phyloP scores from a whole-genome alignment of 176 grass and related monocot genomes.

The Tillandsia fasciculata region DNA sequence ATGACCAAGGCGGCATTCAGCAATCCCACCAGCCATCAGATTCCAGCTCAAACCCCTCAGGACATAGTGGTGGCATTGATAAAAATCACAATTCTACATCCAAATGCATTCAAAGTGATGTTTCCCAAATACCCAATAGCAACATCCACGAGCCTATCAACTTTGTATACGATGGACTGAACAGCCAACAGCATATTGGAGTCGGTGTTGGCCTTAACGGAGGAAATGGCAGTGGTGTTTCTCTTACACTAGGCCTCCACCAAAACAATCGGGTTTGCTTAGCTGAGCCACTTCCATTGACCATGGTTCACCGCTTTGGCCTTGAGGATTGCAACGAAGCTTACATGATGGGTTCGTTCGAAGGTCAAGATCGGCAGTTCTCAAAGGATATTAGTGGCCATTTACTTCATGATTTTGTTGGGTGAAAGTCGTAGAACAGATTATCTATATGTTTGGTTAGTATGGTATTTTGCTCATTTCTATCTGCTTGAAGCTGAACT shows the following conservation, averaged over 20 bases:
- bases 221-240: slow-evolving; percentile 35
- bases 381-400: slow-evolving; percentile 69
- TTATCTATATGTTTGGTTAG: neutral
- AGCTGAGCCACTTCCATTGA: slow-evolving; percentile 40
- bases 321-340: slow-evolving; percentile 69
- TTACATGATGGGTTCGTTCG: slow-evolving; percentile 53
- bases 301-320: slow-evolving; percentile 71
- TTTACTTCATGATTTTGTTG: slow-evolving; percentile 92
- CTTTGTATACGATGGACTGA: slow-evolving; percentile 40
- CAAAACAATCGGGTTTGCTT: slow-evolving; percentile 64
- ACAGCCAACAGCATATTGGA: slow-evolving; percentile 29
- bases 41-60: slow-evolving; percentile 34
- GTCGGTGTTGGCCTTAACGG: neutral
- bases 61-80: slow-evolving; percentile 39
- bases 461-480: too few species aligned
- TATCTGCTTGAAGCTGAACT: too few species aligned
- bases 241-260: slow-evolving; percentile 87
- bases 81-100: slow-evolving; percentile 31
- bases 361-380: slow-evolving; percentile 63
- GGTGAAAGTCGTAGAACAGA: slow-evolving; percentile 21
- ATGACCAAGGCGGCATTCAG: slow-evolving; percentile 14
- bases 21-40: slow-evolving; percentile 35
- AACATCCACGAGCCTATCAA: slow-evolving; percentile 37
- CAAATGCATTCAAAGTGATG: slow-evolving; percentile 40
- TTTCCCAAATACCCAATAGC: slow-evolving; percentile 40